Evolutionary conservation across 768 basidiomycete genomes (phyloP).

Genomic region (Phaeotremella skinneri): DNA sequence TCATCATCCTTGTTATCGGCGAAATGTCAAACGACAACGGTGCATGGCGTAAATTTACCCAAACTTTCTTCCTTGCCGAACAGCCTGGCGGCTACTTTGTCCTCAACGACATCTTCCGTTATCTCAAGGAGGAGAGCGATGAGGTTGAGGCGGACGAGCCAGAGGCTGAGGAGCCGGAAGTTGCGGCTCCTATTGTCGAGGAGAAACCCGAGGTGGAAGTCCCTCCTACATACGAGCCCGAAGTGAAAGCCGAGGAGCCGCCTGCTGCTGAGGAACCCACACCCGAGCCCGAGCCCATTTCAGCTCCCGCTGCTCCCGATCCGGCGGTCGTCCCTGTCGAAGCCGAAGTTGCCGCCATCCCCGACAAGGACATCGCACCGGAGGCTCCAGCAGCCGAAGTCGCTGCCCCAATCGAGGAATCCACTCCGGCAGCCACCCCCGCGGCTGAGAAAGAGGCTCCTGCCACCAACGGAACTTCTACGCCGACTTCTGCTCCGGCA

Average conservation of each 20-base stretch:
- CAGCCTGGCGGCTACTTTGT: conserved; percentile 99
- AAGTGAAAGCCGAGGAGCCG: conserved; percentile 11
- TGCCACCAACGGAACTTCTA: conserved; percentile 29
- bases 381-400: conserved; percentile 45
- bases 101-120: conserved; percentile 99
- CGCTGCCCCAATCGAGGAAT: conserved; percentile 25
- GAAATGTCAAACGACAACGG: conserved; percentile 94
- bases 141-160: conserved; percentile 68
- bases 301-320: conserved; percentile 53
- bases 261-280: conserved; percentile 20
- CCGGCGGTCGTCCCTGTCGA: conserved; percentile 32
- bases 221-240: conserved; percentile 11
- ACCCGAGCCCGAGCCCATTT: conserved; percentile 41
- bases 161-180: conserved; percentile 43
- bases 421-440: conserved; percentile 47
- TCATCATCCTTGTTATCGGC: conserved; percentile 98
- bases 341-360: conserved; percentile 35
- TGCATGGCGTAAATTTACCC: conserved; percentile 96
- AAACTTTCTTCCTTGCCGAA: conserved; percentile 99
- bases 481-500: conserved; percentile 43
- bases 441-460: conserved; percentile 46
- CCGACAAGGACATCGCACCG: conserved; percentile 41
- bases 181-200: conserved; percentile 56
- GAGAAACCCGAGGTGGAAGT: conserved; percentile 16
- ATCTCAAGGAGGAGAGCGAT: conserved; percentile 90